Base-by-base conservation (phyloP, 768 basidiomycete species). In the Suillus clintonianus region DNA sequence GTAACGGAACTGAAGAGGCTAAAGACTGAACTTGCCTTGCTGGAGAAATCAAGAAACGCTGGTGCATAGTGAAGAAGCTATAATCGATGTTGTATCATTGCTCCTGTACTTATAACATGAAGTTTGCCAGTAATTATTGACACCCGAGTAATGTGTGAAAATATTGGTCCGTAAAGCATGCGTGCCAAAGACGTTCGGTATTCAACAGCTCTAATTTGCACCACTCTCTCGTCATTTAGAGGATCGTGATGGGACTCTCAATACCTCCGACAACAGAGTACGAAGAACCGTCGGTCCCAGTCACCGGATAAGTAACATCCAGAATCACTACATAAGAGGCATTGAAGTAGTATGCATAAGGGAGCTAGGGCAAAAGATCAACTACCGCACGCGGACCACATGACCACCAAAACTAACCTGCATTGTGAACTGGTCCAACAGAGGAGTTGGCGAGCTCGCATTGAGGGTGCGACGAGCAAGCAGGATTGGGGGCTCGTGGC, bases 1-100 rank as follows among this genome's bases (percentile, higher is more conserved):
- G 87, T 94, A 11, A 82, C 84, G 47, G 79, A 82, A 61, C 76
- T 94, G 74, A 90, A 90, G 76, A 78, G 71, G 70, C 70, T 94
- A 74, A 92, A 93, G 77, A 72, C 72, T 15, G 86, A 89, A 67
- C 71, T 92, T 62, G 67, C 57, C 30, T 27, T 41, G 19, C 45
- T 73, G 39, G 64, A 65, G 59, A 66, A 65, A 47, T 65, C 58
- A 57, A 30, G 45, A 15, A 45, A 50, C 10, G 1, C 17, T 10
- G 19, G 15, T 27, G 27, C 36, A 5, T 5, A 10, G 5, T 41
- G 24, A 61, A 61, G 24, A 39, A 30, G 48, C 24, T 39, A 17
- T 11, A 61, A 39, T 39, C 5, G 17, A 57, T 17, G 27, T 13
- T 59, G 34, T 32, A 37, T 32, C 19, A n/a, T 53, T 59, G 22